Conservation (phyloP, 441 rosid genomes). For the Adansonia rubrostipa region DNA sequence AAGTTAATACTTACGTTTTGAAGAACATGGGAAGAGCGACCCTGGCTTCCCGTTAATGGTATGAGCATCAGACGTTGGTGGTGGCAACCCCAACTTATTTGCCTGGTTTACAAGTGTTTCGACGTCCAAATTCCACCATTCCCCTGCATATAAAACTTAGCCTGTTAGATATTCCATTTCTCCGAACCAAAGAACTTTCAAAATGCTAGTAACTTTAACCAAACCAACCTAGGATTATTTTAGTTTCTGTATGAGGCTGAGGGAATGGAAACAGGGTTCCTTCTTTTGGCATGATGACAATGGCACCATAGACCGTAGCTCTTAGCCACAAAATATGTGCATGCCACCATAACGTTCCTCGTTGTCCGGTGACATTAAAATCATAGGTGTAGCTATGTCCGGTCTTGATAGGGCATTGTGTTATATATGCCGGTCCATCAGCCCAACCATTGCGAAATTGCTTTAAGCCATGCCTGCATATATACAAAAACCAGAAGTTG, state of each 20-base stretch:
- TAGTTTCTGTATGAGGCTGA: slow-evolving; percentile 51
- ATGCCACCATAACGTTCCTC: slow-evolving; percentile 53
- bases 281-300: slow-evolving; percentile 50
- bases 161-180: neutral
- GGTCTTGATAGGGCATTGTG: slow-evolving; percentile 48
- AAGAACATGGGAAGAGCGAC: slow-evolving; percentile 52
- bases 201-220: neutral
- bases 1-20: slow-evolving; percentile 40
- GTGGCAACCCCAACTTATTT: slow-evolving; percentile 48
- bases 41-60: slow-evolving; percentile 65
- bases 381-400: slow-evolving; percentile 32
- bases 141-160: slow-evolving; percentile 39
- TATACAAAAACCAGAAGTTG: neutral
- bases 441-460: slow-evolving; percentile 46
- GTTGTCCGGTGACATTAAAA: slow-evolving; percentile 34
- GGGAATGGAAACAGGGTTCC: slow-evolving; percentile 58
- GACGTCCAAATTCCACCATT: slow-evolving; percentile 61
- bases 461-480: slow-evolving; percentile 43
- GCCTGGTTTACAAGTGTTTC: slow-evolving; percentile 56
- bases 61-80: slow-evolving; percentile 60
- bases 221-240: slow-evolving; percentile 47
- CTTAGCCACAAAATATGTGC: slow-evolving; percentile 58
- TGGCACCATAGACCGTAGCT: slow-evolving; percentile 59
- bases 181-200: neutral
- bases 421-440: slow-evolving; percentile 43